Evolutionary conservation across 225 moss, liverwort and hornwort species (phyloP), one percentile per base, ranked within the genome.

Genomic region (Climacium dendroides): DNA sequence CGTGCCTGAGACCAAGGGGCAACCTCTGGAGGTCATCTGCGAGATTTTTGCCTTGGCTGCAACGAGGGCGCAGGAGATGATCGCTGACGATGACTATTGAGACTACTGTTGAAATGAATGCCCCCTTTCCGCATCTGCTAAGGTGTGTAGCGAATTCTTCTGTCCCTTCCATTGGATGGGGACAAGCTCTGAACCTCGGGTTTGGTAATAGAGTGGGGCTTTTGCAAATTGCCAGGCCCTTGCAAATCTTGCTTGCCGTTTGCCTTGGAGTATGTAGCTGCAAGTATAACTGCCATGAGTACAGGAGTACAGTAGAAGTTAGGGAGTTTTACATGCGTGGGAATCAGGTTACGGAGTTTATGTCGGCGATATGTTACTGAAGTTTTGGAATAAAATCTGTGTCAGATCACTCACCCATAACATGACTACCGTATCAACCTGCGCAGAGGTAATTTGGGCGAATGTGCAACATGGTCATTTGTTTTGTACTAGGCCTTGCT

Each of bases 1-100:
- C 85, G 98, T 99, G 29, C 98, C 98, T 7, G 98, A 99, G 87
- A 99, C 98, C 20, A 99, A 97, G 69, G 98, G 98, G 14, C 91
- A 95, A 81, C 98, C 98, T 5, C 86, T 99, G 23, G 98, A 99
- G 82, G 94, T 99, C 35, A 99, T 99, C 48, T 99, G 95, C 43
- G 98, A 99, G 84, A 95, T 99, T 74, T 99, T 99, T 15, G 93
- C 98, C 76, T 91, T 99, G 95, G 85, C 94, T 47, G 91, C 94
- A 11, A 87, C 86, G 78, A 89, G 86, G 91, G 81, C 84, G 5
- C 92, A 67, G 45, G 92, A 90, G 24, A 13, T 7, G 11, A 37
- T 83, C 50, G 62, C 59, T 3, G 94, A 94, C 37, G 94, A 94
- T 12, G 89, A 92, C 61, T 92, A 91, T 53, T 91, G 70, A 69